Percentiles rank a stretch among this genome's conserved stretches.
phyloP scores from a whole-genome alignment of 495 filamentous ascomycete genomes.

The Aspergillus indologenus region DNA sequence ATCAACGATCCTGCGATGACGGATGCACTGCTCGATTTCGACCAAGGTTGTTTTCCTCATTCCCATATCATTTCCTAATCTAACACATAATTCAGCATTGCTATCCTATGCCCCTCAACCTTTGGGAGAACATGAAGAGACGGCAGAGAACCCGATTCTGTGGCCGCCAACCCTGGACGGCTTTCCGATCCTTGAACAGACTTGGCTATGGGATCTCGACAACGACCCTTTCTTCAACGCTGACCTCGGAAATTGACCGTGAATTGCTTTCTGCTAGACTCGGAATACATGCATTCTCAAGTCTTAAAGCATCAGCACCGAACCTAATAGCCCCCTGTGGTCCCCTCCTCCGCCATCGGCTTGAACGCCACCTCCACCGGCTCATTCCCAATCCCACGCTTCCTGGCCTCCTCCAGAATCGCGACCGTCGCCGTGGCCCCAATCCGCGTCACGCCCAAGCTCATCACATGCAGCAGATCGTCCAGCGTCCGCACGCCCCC shows the following conservation, averaged over 20 bases:
- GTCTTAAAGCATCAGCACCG: too few relatives aligned
- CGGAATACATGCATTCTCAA: too few relatives aligned
- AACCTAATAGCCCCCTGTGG: slow-evolving; percentile 21
- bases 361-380: slow-evolving; percentile 25
- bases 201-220: slow-evolving; percentile 17
- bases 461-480: slow-evolving; percentile 36
- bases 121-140: background rate
- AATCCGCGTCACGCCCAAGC: slow-evolving; percentile 41
- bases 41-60: slow-evolving; percentile 10
- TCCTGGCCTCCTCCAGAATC: slow-evolving; percentile 53
- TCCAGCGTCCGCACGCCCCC: slow-evolving; percentile 47
- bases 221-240: background rate
- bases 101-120: slow-evolving; percentile 4
- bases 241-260: background rate
- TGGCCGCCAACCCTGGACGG: background rate
- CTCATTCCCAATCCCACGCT: slow-evolving; percentile 45
- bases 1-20: slow-evolving; percentile 14
- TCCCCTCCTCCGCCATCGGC: slow-evolving; percentile 26
- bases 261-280: too few relatives aligned
- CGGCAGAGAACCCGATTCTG: background rate
- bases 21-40: slow-evolving; percentile 13
- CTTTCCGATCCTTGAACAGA: slow-evolving; percentile 13
- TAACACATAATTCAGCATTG: background rate
- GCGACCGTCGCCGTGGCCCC: slow-evolving; percentile 52
- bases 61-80: background rate